Evolutionary conservation across 768 basidiomycete species (phyloP), one percentile per base, ranked within the genome.

Genomic region (Rhizopogon vesiculosus): DNA sequence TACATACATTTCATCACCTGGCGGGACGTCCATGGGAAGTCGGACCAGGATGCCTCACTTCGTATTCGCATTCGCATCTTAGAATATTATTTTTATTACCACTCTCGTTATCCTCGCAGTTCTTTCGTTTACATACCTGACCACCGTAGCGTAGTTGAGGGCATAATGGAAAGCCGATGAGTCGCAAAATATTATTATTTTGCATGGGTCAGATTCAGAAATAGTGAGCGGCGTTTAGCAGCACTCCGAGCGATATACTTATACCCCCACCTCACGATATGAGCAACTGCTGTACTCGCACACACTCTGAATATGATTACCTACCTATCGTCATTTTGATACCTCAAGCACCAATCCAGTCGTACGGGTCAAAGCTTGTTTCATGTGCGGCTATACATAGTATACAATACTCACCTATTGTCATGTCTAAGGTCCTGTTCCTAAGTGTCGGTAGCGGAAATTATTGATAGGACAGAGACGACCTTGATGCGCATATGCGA

Each of bases 21-120:
- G 56, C 43, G 59, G 55, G 64, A 57, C 22, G 22, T 57, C 67
- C 69, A 61, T 63, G 56, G 69, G 68, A 66, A 66, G 39, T 66
- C 66, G 69, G 62, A 60, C 62, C 31, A 55, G 59, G 64, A 54
- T 54, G 19, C 50, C 55, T 38, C 55, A 38, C 13, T 55, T 54
- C 35, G 25, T 56, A 54, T 39, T 42, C 42, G 19, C 48, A 35
- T 12, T 45, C 59, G 50, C 69, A 69, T 59, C 43, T 45, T 58
- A 49, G 44, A 45, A 45, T 46, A 43, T 42, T 55, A 58, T 35
- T 50, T 51, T 49, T 42, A 22, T 13, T 13, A 42, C 33, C 52
- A 22, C 46, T 15, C 15, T 49, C 46, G 46, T 49, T 49, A 35
- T 38, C 46, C 31, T 48, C 46, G 5, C 46, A 35, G 9, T 49